A percentile compares a stretch with the other conserved stretches of the same genome.
These are phyloP conservation scores for Aspergillus sp. DNA, from an alignment of 2,329 filamentous ascomycete species.

Conservation along the genomic window DNA sequence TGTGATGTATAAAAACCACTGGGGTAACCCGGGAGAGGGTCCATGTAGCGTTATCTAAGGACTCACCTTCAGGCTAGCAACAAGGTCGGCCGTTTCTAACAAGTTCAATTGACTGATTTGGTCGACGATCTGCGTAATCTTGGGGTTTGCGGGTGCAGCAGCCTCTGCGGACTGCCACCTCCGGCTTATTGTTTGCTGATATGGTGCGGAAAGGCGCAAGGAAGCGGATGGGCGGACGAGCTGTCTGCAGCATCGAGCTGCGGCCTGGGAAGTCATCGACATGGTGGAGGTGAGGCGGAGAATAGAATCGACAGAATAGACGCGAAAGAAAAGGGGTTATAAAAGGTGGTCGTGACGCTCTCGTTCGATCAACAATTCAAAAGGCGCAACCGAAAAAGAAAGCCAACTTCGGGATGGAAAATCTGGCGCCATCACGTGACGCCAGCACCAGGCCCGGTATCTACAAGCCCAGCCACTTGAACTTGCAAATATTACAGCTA, in stretches of 20 bases:
- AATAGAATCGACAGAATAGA: slow-evolving; percentile 8
- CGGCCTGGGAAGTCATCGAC: slow-evolving; percentile 41
- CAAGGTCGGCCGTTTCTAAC: slow-evolving; percentile 93
- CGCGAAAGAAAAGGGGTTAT: slow-evolving; percentile 8
- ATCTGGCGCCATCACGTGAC: slow-evolving; percentile 34
- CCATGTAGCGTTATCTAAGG: background rate
- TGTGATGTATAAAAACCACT: background rate
- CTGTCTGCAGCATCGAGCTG: slow-evolving; percentile 45
- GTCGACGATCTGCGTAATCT: slow-evolving; percentile 93
- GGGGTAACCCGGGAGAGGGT: background rate
- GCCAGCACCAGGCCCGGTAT: background rate
- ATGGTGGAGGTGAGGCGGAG: slow-evolving; percentile 26
- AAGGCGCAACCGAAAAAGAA: slow-evolving; percentile 29
- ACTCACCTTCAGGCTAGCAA: slow-evolving; percentile 87
- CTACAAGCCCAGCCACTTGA: background rate
- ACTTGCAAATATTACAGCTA: background rate
- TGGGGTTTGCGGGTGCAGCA: slow-evolving; percentile 67
- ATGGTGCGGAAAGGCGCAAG: slow-evolving; percentile 42
- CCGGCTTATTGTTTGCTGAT: slow-evolving; percentile 52
- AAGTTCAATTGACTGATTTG: slow-evolving; percentile 98
- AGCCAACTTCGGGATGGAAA: slow-evolving; percentile 32
- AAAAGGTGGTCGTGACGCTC: slow-evolving; percentile 14
- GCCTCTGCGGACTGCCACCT: slow-evolving; percentile 87
- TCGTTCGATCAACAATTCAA: slow-evolving; percentile 13
- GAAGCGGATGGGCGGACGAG: slow-evolving; percentile 42